A percentile compares a stretch with the other conserved stretches of the same genome.
Evolutionary conservation across 2,329 filamentous ascomycete genomes (phyloP).

Genomic region (Nothophaeocryptopus gaeumannii): DNA sequence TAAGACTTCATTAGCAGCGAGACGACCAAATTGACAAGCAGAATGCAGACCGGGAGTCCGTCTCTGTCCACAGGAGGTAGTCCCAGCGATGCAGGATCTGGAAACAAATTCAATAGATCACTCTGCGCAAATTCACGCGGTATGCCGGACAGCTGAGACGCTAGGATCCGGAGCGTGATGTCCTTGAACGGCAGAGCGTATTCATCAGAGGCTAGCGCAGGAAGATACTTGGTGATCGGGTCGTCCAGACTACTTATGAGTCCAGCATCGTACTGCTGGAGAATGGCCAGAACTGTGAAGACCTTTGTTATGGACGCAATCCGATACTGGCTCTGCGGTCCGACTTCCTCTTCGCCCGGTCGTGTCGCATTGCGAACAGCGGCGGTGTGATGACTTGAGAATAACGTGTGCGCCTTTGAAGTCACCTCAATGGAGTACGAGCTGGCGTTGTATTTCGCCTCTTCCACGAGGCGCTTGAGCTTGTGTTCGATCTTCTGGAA

Average conservation of each 20-base stretch:
- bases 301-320: slow-evolving; percentile 43
- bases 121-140: slow-evolving; percentile 38
- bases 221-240: slow-evolving; percentile 46
- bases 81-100: slow-evolving; percentile 29
- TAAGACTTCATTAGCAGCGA: too few relatives aligned
- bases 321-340: slow-evolving; percentile 42
- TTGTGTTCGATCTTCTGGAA: slow-evolving; percentile 25
- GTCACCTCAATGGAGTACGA: slow-evolving; percentile 44
- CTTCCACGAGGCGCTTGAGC: slow-evolving; percentile 29
- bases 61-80: slow-evolving; percentile 37
- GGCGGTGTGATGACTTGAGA: slow-evolving; percentile 41
- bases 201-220: slow-evolving; percentile 40
- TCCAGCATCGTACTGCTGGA: slow-evolving; percentile 55
- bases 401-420: slow-evolving; percentile 39
- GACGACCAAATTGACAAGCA: too few relatives aligned
- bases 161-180: slow-evolving; percentile 43
- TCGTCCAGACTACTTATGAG: slow-evolving; percentile 44
- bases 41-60: slow-evolving; percentile 24
- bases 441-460: slow-evolving; percentile 32
- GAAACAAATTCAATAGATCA: slow-evolving; percentile 13
- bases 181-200: slow-evolving; percentile 43
- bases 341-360: slow-evolving; percentile 37
- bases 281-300: slow-evolving; percentile 50
- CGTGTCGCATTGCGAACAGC: slow-evolving; percentile 36
- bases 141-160: slow-evolving; percentile 43